A percentile compares a stretch with the other conserved stretches of the same genome.
These are phyloP conservation scores for Euptelea pleiosperma DNA, from an alignment of 164 flowering plant genomes.

Conservation along the genomic window DNA sequence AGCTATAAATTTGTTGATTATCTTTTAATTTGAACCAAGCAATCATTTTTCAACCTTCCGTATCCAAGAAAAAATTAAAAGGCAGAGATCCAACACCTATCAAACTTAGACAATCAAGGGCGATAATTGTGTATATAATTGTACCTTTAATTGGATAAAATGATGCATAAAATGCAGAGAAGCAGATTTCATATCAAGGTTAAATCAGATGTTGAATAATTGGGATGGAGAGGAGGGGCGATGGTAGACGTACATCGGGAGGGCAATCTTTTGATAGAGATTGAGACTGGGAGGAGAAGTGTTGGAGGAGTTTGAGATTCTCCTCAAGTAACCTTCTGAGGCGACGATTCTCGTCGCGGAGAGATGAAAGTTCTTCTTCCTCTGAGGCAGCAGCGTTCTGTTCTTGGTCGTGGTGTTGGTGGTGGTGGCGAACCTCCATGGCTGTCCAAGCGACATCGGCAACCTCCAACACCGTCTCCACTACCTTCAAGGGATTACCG, in stretches of 20 bases:
- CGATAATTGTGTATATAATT: no score
- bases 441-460: constrained; percentile 84
- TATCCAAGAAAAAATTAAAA: no score
- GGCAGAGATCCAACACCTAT: no score
- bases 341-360: constrained; percentile 54
- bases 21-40: no score
- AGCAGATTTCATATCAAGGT: neutral
- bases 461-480: constrained; percentile 40
- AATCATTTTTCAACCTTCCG: no score
- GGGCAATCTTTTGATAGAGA: constrained; percentile 55
- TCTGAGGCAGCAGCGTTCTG: neutral
- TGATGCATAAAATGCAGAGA: neutral
- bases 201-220: neutral
- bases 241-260: constrained; percentile 49
- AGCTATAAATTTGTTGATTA: no score
- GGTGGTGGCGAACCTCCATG: constrained; percentile 52
- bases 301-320: constrained; percentile 59
- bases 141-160: no score
- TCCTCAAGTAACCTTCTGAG: constrained; percentile 52
- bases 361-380: constrained; percentile 11
- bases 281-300: constrained; percentile 51
- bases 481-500: constrained; percentile 22
- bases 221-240: neutral
- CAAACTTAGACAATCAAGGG: no score
- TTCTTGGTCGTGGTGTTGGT: constrained; percentile 26